These are phyloP conservation scores for Eurotiales sp. DNA, from an alignment of 2,329 filamentous ascomycete genomes.

Conservation along the genomic window DNA sequence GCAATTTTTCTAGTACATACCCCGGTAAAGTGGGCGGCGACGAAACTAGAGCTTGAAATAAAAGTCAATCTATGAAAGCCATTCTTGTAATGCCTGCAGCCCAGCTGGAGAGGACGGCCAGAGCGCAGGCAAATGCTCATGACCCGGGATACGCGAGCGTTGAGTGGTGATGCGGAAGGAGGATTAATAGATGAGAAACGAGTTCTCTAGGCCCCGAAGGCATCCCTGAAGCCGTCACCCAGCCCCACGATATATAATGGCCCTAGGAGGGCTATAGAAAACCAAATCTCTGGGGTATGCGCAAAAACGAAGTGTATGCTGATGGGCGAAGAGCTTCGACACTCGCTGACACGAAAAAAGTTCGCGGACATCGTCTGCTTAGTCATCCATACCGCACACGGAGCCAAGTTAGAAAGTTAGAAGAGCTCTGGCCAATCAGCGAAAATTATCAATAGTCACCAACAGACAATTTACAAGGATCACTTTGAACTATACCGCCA, in stretches of 20 bases:
- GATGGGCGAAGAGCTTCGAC: background rate
- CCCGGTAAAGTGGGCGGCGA: background rate
- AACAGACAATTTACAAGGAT: no score
- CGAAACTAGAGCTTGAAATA: background rate
- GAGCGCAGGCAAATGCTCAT: conserved; percentile 40
- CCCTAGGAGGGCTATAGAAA: conserved; percentile 7
- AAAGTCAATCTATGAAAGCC: conserved; percentile 10
- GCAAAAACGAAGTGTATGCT: background rate
- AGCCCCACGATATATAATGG: background rate
- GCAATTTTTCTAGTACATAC: conserved; percentile 9
- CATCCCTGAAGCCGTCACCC: conserved; percentile 20
- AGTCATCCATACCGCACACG: conserved; percentile 1
- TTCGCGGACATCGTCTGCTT: background rate
- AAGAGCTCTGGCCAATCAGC: background rate
- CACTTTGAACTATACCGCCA: no score
- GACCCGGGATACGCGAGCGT: conserved; percentile 31
- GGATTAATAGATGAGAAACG: conserved; percentile 27
- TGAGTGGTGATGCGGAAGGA: conserved; percentile 21
- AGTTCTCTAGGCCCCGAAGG: conserved; percentile 20
- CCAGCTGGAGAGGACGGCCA: conserved; percentile 33
- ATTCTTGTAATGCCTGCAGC: conserved; percentile 24
- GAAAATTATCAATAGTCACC: no score
- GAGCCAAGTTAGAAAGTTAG: background rate
- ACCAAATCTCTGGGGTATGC: background rate
- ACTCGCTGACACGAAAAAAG: background rate